These are phyloP conservation scores for Mycena sp. DNA, from an alignment of 1,284 basidiomycete genomes.

Conservation along the genomic window DNA sequence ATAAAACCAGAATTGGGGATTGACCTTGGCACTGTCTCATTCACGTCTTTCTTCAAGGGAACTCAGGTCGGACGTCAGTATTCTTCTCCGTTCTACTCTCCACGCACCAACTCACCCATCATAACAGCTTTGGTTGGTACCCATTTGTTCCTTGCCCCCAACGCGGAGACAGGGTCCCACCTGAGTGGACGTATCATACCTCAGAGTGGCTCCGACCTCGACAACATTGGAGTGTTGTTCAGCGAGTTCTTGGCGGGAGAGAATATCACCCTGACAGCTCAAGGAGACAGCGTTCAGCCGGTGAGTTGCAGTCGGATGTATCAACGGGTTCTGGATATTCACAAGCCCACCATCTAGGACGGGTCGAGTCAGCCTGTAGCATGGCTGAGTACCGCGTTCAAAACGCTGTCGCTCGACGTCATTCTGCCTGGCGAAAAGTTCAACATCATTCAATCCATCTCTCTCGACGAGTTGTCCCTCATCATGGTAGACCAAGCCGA, in stretches of 20 bases:
- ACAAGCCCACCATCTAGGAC: constrained; percentile 3
- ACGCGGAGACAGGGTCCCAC: constrained; percentile 58
- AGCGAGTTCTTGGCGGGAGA: constrained; percentile 74
- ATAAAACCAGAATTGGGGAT: constrained; percentile 69
- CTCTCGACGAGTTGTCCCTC: constrained; percentile 68
- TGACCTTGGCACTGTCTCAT: constrained; percentile 74
- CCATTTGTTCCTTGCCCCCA: constrained; percentile 63
- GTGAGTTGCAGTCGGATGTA: constrained; percentile 32
- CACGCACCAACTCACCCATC: constrained; percentile 9
- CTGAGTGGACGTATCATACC: constrained; percentile 73
- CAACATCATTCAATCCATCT: constrained; percentile 70
- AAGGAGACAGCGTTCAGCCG: constrained; percentile 73
- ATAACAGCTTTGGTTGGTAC: constrained; percentile 57
- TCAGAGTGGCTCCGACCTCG: constrained; percentile 62
- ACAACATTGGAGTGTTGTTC: constrained; percentile 71
- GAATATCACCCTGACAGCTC: constrained; percentile 69
- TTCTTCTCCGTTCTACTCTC: background rate
- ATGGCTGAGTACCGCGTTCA: constrained; percentile 80
- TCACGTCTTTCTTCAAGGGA: constrained; percentile 68
- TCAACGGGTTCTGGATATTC: background rate
- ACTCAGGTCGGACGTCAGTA: constrained; percentile 64
- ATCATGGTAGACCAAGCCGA: constrained; percentile 61
- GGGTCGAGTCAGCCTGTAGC: constrained; percentile 59
- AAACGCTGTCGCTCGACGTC: constrained; percentile 71
- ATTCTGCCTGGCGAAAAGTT: constrained; percentile 72